phyloP scores from a whole-genome alignment of 306 rosid genomes.

The Cicer chorassanicum region DNA sequence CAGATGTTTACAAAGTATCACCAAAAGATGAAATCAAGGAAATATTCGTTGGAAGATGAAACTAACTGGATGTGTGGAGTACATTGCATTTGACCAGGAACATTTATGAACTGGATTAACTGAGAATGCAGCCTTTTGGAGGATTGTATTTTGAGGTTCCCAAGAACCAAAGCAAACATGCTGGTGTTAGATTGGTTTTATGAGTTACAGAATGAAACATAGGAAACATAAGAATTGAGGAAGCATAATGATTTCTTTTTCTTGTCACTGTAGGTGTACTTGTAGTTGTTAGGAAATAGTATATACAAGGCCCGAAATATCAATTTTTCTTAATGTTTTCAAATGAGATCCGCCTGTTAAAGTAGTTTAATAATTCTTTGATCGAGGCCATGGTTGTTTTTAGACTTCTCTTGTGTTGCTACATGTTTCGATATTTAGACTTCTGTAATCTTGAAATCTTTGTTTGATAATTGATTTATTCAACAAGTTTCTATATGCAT shows the following conservation, averaged over 20 bases:
- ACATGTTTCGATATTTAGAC: slow-evolving; percentile 2
- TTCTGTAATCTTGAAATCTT: slow-evolving; percentile 17
- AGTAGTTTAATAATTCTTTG: slow-evolving; percentile 25
- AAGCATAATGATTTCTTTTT: slow-evolving; percentile 10
- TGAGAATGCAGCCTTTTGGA: too few relatives aligned
- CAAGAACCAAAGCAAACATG: background rate
- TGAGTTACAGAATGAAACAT: slow-evolving; percentile 2
- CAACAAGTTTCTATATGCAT: slow-evolving; percentile 13
- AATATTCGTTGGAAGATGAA: slow-evolving; percentile 15
- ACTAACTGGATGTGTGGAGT: slow-evolving; percentile 1
- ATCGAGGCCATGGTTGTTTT: slow-evolving; percentile 5
- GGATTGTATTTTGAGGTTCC: too few relatives aligned
- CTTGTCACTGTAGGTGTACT: background rate
- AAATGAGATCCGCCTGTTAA: background rate
- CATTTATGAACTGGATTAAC: too few relatives aligned
- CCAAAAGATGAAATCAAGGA: background rate
- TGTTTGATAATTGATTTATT: slow-evolving; percentile 29
- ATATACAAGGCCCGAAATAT: background rate
- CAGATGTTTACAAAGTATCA: background rate
- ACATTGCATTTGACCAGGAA: background rate
- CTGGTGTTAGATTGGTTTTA: slow-evolving; percentile 34
- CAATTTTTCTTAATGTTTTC: slow-evolving; percentile 25
- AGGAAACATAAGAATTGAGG: background rate
- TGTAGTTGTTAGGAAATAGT: slow-evolving; percentile 14
- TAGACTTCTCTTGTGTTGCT: slow-evolving; percentile 21